These are phyloP conservation scores for Fusarium musae DNA, from an alignment of 2,329 filamentous ascomycete genomes.

Conservation along the genomic window DNA sequence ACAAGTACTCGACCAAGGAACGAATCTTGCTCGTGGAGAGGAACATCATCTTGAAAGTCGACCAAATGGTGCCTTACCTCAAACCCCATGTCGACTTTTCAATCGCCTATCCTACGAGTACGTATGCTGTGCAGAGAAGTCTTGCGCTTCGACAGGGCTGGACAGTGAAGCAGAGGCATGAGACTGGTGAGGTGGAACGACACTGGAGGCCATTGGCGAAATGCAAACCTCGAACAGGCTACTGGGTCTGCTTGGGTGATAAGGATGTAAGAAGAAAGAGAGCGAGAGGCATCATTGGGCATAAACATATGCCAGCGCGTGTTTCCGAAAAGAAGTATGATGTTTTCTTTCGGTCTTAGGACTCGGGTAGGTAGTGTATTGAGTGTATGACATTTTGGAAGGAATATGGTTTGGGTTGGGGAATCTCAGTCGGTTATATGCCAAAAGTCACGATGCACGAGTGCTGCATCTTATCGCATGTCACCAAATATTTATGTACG, in stretches of 20 bases:
- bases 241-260: constrained; percentile 44
- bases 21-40: background rate
- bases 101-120: constrained; percentile 39
- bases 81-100: constrained; percentile 32
- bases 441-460: background rate
- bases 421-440: background rate
- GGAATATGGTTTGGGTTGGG: background rate
- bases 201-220: constrained; percentile 35
- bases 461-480: background rate
- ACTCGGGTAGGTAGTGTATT: background rate
- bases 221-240: constrained; percentile 29
- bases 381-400: background rate
- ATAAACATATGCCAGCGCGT: background rate
- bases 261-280: constrained; percentile 3
- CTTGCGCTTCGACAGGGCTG: constrained; percentile 15
- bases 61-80: constrained; percentile 35
- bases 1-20: background rate
- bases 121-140: constrained; percentile 28
- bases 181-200: constrained; percentile 28
- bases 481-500: accelerated
- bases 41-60: constrained; percentile 14
- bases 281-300: background rate
- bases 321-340: background rate
- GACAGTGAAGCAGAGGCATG: constrained; percentile 28
- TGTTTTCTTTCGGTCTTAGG: constrained; percentile 1